A percentile compares a stretch with the other conserved stretches of the same genome.
Evolutionary conservation across 2,329 filamentous ascomycete genomes (phyloP).

Genomic region (Colletotrichum scovillei): DNA sequence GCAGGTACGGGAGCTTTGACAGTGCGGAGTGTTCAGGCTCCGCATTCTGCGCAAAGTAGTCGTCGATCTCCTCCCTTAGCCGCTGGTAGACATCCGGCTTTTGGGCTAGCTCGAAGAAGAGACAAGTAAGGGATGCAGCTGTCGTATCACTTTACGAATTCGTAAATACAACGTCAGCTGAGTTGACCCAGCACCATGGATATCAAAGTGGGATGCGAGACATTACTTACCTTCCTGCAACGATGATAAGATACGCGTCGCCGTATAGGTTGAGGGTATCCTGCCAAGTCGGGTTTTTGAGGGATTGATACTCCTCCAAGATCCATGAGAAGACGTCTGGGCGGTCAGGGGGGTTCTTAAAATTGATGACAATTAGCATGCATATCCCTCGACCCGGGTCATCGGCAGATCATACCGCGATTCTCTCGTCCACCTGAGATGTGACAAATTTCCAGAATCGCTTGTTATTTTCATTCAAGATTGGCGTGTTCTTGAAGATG

Average conservation of each 20-base stretch:
- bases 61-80: constrained; percentile 36
- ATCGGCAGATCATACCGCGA: constrained; percentile 14
- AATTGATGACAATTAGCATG: neutral
- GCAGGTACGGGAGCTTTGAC: constrained; percentile 43
- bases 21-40: constrained; percentile 37
- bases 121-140: constrained; percentile 33
- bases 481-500: constrained; percentile 38
- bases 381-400: neutral
- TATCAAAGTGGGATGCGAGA: neutral
- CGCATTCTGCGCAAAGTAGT: constrained; percentile 30
- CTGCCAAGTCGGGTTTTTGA: constrained; percentile 36
- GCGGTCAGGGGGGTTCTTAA: constrained; percentile 36
- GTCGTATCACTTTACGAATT: constrained; percentile 34
- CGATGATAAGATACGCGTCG: constrained; percentile 44
- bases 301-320: constrained; percentile 40
- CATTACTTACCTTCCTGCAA: constrained; percentile 45
- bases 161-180: neutral
- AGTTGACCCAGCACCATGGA: neutral
- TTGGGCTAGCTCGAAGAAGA: constrained; percentile 35
- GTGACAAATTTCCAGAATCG: constrained; percentile 38
- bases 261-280: constrained; percentile 41
- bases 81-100: constrained; percentile 1
- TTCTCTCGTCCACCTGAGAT: constrained; percentile 30
- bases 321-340: constrained; percentile 48
- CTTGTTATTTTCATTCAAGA: constrained; percentile 37